Base-by-base conservation (phyloP, 495 filamentous ascomycete genomes). In the Hypoxylon subgilvum region DNA sequence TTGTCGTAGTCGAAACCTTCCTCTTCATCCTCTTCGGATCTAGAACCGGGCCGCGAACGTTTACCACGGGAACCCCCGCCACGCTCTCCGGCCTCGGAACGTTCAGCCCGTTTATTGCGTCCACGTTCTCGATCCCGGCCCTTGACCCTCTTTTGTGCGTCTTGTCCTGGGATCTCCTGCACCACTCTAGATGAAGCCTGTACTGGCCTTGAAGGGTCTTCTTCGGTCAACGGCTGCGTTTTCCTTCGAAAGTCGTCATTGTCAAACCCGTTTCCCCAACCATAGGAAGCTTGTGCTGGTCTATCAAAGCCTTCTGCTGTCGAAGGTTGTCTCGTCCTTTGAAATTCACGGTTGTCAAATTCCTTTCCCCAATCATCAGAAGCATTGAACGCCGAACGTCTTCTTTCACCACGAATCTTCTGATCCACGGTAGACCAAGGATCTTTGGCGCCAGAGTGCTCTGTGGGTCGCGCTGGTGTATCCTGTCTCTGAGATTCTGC, bases 1-100 rank as follows among this genome's bases (percentile, higher is more conserved):
- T 68, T 53, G 27, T 76, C 76, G 41, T 71, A 73, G 35, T 64
- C 61, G 17, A 64, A 58, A 3, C 69, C 69, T 1, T 67, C 67
- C 2, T 74, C 72, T 14, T 65, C 67, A 0, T 65, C 68, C 0
- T 63, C 63, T 9, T 25, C 36, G 17, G 34, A 48, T n/a, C 49
- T 58, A 17, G 49, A 52, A 5, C 6, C 14, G 27, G 53, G 57
- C 12, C 50, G 22, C 18, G 53, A 51, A 12, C 57, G 56, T 16
- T 44, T 61, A 17, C 40, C 44, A 39, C 54, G 56, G 16, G 35
- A 22, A 27, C 51, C 53, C 21, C 6, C 35, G 16, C 18, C 32
- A n/a, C 8, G 21, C 9, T 27, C 16, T 22, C 51, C 59, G n/a
- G 16, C 14, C 31, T 49, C 48, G 40, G 25, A 41, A 12, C 14